Evolutionary conservation across 148 eudicot genomes (phyloP), one percentile per base, ranked within the genome.

Genomic region (Vaccinium myrtillus): DNA sequence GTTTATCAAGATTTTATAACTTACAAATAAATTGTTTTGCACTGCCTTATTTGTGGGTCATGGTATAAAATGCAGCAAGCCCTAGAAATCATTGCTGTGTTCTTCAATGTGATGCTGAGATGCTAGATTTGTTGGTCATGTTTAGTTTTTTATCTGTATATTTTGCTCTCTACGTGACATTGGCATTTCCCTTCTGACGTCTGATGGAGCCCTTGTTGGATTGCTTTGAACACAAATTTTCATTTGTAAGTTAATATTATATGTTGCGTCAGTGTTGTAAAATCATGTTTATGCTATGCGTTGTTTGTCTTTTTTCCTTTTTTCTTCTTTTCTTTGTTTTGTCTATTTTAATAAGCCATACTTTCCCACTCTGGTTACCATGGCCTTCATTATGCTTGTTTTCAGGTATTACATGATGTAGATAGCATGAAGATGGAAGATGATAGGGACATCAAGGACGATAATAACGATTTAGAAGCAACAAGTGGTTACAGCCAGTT

Each of bases 391-490:
- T 56, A 77, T 82, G 69, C 54, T 59, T 75, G 43, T 71, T 74
- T 87, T 32, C 78, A 95, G 98, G 88, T 86, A 75, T 82, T 86
- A 58, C 84, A 59, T 48, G 92, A 86, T 84, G 83, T 83, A 73
- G 89, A 87, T 74, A 84, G 79, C 86, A 83, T 88, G 79, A 63
- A 76, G 53, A 73, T 85, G 85, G 87, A 87, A 84, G 85, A 79
- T 36, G 80, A 53, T 54, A 61, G 73, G 4, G 75, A 83, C 43
- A 84, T 86, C 18, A 89, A 80, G 56, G 88, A 36, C 73, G 84
- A 83, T 49, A 76, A 83, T 23, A 48, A 86, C 43, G 13, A 69
- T 74, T 78, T 70, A 81, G 87, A 85, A 81, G 71, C 89, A 59
- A 63, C 58, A 19, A 78, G 75, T 19, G 77, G 39, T 79, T 30